These are phyloP conservation scores for Neurospora sp. DNA, from an alignment of 495 filamentous ascomycete species.

Conservation along the genomic window DNA sequence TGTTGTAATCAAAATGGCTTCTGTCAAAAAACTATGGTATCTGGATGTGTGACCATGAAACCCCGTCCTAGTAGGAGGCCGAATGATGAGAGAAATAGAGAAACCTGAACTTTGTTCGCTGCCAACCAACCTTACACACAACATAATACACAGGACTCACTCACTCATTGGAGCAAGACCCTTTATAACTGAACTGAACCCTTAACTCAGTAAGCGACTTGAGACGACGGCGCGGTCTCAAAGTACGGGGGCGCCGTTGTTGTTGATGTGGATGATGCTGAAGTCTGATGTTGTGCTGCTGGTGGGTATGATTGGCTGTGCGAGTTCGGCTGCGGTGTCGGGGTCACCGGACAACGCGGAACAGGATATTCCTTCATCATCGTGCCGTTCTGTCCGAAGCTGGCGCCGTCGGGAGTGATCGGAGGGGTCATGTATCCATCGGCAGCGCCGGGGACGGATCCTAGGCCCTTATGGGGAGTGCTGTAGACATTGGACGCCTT, in stretches of 20 bases:
- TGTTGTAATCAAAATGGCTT: neutral
- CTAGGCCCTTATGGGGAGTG: constrained; percentile 77
- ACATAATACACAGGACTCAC: neutral
- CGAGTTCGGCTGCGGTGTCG: constrained; percentile 33
- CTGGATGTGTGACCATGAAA: neutral
- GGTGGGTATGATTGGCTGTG: constrained; percentile 11
- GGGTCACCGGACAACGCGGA: constrained; percentile 44
- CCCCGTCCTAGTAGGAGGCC: neutral
- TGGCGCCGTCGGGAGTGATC: constrained; percentile 82
- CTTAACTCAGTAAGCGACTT: neutral
- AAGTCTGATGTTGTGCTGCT: constrained; percentile 14
- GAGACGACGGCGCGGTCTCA: constrained; percentile 3
- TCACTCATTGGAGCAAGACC: neutral
- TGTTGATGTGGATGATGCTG: neutral
- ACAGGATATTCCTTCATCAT: constrained; percentile 36
- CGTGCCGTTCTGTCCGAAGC: constrained; percentile 39
- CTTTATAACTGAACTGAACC: neutral
- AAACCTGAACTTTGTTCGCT: neutral
- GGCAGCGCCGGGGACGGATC: constrained; percentile 49
- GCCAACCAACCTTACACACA: neutral
- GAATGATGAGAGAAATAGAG: neutral
- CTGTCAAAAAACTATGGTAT: neutral
- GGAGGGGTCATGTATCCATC: constrained; percentile 89
- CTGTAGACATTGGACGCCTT: constrained; percentile 53
- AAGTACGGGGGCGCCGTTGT: constrained; percentile 23